A percentile compares a stretch with the other conserved stretches of the same genome.
Conservation (phyloP, 2,329 filamentous ascomycete genomes). For the Aspergillus carbonarius region DNA sequence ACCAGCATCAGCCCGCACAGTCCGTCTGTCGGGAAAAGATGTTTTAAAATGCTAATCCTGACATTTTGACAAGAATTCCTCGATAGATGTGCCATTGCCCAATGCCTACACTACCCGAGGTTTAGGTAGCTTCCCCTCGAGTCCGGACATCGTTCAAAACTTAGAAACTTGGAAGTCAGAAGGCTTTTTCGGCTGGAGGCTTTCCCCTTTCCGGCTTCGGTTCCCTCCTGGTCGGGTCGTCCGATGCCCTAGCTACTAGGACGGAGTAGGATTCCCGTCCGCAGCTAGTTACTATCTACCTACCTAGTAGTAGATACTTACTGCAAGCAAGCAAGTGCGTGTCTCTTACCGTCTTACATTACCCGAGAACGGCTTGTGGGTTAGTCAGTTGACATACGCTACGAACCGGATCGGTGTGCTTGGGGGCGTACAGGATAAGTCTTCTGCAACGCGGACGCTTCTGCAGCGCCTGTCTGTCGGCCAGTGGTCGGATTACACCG, state of each 20-base stretch:
- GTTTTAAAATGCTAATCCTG: background rate
- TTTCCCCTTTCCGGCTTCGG: background rate
- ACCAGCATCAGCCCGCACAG: background rate
- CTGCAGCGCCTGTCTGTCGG: too few relatives aligned
- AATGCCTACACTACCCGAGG: too few relatives aligned
- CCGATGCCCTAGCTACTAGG: background rate
- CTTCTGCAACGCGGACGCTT: constrained; percentile 13
- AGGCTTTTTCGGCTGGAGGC: constrained; percentile 1
- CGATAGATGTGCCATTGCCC: too few relatives aligned
- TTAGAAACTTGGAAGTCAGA: background rate
- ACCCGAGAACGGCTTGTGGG: constrained; percentile 13
- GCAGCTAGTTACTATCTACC: background rate
- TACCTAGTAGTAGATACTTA: background rate
- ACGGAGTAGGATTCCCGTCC: background rate
- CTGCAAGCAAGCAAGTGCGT: constrained; percentile 15
- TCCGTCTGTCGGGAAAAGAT: background rate
- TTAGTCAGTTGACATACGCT: background rate
- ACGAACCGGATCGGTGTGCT: constrained; percentile 14
- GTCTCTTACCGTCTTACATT: background rate
- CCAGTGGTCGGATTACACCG: constrained; percentile 17
- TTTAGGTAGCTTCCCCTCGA: background rate
- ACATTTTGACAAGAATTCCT: too few relatives aligned
- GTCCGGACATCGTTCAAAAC: background rate
- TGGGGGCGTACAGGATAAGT: constrained; percentile 3
- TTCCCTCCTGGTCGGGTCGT: background rate